These are phyloP conservation scores for Sugiyamaella neomexicana DNA, from an alignment of 1,139 yeast genomes.

Conservation along the genomic window DNA sequence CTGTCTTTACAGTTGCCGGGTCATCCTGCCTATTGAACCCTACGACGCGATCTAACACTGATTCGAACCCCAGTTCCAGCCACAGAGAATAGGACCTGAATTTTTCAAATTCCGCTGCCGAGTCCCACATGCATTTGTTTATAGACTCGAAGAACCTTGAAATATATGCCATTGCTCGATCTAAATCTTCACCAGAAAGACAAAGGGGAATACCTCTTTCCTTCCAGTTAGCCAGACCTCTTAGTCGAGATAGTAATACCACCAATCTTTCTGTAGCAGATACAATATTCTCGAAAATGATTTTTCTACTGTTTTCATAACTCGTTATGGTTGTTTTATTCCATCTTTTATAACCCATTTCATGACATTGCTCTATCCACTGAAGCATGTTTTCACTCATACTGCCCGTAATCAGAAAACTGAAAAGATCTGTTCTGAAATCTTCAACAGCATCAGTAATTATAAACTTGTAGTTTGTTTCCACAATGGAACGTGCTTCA, in stretches of 20 bases:
- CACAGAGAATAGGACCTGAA: slow-evolving; percentile 54
- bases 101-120: slow-evolving; percentile 53
- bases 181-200: slow-evolving; percentile 36
- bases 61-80: slow-evolving; percentile 32
- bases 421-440: slow-evolving; percentile 42
- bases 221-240: slow-evolving; percentile 49
- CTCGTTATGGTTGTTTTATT: slow-evolving; percentile 50
- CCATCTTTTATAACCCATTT: slow-evolving; percentile 65
- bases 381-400: slow-evolving; percentile 50
- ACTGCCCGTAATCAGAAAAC: slow-evolving; percentile 58
- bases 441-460: slow-evolving; percentile 2
- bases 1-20: slow-evolving; percentile 27
- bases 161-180: slow-evolving; percentile 38
- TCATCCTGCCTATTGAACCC: slow-evolving; percentile 25
- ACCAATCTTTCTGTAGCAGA: slow-evolving; percentile 61
- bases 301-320: slow-evolving; percentile 52
- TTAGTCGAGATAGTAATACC: slow-evolving; percentile 50
- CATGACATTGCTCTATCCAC: slow-evolving; percentile 62
- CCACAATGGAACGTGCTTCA: slow-evolving; percentile 48
- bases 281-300: slow-evolving; percentile 52
- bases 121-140: slow-evolving; percentile 48
- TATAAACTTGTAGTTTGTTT: slow-evolving; percentile 22
- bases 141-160: slow-evolving; percentile 43
- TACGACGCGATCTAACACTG: slow-evolving; percentile 26
- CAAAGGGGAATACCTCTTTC: slow-evolving; percentile 42